These are phyloP conservation scores for Collybia nuda DNA, from an alignment of 768 basidiomycete genomes.

Conservation along the genomic window DNA sequence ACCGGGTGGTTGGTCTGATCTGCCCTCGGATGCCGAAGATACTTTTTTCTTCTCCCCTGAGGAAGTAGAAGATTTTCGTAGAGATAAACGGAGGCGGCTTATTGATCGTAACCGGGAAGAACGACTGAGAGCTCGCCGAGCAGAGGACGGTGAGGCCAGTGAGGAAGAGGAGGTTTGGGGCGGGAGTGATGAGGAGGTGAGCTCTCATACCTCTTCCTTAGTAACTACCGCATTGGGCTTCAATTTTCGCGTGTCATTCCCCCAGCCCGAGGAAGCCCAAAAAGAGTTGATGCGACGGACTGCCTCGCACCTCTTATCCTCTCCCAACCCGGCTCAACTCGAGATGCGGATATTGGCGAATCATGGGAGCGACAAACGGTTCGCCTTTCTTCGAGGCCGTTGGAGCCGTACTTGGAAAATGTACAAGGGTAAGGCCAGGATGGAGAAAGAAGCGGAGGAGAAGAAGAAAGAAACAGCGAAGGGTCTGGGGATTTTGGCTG, in stretches of 20 bases:
- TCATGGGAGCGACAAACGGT: conserved; percentile 73
- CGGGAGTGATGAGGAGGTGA: conserved; percentile 70
- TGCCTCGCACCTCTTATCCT: conserved; percentile 62
- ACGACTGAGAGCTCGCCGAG: conserved; percentile 58
- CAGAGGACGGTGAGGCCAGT: conserved; percentile 34
- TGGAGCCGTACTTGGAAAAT: conserved; percentile 67
- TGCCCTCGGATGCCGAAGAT: conserved; percentile 85
- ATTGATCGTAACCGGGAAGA: conserved; percentile 62
- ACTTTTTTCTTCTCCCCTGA: conserved; percentile 73
- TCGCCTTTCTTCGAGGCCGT: conserved; percentile 79
- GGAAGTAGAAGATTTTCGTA: conserved; percentile 65
- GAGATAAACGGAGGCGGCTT: conserved; percentile 64
- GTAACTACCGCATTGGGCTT: not conserved
- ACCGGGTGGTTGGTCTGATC: conserved; percentile 76
- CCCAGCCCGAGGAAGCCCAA: conserved; percentile 60
- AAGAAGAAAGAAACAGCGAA: conserved; percentile 21
- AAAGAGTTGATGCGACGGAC: conserved; percentile 74
- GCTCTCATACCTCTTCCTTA: conserved; percentile 3
- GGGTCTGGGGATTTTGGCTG: conserved; percentile 50
- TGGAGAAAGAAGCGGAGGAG: conserved; percentile 23
- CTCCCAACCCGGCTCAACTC: conserved; percentile 77
- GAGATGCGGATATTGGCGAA: conserved; percentile 91
- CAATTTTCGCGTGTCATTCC: not conserved
- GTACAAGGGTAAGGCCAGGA: conserved; percentile 46
- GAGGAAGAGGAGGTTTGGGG: conserved; percentile 51